phyloP scores from a whole-genome alignment of 2,329 filamentous ascomycete genomes.

The Waltergamsia citrina region DNA sequence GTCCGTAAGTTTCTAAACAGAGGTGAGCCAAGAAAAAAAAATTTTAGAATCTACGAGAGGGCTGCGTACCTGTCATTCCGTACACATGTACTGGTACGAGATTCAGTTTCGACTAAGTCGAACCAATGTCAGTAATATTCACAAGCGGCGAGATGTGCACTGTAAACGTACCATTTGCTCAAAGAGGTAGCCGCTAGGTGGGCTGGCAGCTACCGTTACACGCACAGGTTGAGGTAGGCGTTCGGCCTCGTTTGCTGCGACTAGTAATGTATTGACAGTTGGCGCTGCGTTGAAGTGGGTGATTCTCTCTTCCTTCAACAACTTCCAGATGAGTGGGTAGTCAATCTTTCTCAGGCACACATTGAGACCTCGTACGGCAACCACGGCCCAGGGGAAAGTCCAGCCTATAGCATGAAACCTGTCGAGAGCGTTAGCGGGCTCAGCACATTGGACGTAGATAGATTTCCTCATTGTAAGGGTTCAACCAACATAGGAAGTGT shows the following conservation, averaged over 20 bases:
- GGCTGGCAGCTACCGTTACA: constrained; percentile 88
- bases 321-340: constrained; percentile 83
- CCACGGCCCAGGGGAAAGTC: constrained; percentile 92
- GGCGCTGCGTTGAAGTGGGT: constrained; percentile 96
- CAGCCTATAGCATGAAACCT: constrained; percentile 64
- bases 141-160: constrained; percentile 3
- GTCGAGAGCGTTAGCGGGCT: too few relatives aligned
- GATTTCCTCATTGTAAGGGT: too few relatives aligned
- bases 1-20: constrained; percentile 71
- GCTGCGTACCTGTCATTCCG: constrained; percentile 57
- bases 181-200: constrained; percentile 83
- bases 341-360: constrained; percentile 93
- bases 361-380: constrained; percentile 86
- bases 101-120: constrained; percentile 57
- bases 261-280: constrained; percentile 91
- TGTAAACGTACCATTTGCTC: constrained; percentile 65
- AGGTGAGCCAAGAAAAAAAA: constrained; percentile 1
- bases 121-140: background rate
- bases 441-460: too few relatives aligned
- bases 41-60: constrained; percentile 4
- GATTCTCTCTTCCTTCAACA: constrained; percentile 77
- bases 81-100: constrained; percentile 90
- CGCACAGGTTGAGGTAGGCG: constrained; percentile 60
- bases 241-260: constrained; percentile 66
- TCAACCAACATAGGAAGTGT: constrained; percentile 81